phyloP scores from a whole-genome alignment of 768 basidiomycete species.

The Gloeopeniophorella convolvens region DNA sequence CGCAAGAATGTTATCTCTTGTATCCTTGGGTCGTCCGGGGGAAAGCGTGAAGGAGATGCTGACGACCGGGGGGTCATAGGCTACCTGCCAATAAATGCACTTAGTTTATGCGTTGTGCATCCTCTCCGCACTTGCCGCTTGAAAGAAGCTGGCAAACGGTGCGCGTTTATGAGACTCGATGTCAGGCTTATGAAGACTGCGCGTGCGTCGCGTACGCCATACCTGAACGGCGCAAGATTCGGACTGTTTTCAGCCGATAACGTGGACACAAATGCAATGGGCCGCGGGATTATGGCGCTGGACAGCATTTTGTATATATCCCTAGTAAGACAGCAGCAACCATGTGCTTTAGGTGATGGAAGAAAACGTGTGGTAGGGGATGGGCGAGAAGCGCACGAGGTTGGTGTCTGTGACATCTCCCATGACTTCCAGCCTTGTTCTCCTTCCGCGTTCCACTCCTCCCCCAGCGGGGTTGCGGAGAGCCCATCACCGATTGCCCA shows the following conservation, averaged over 20 bases:
- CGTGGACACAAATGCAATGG: conserved; percentile 62
- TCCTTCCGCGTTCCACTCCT: conserved; percentile 30
- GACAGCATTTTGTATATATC: conserved; percentile 46
- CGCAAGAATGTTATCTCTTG: conserved; percentile 54
- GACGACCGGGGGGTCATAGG: conserved; percentile 60
- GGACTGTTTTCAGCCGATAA: conserved; percentile 41
- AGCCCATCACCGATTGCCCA: conserved; percentile 41
- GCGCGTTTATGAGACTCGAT: conserved; percentile 29
- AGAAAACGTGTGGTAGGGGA: conserved; percentile 17
- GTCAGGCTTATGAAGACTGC: conserved; percentile 18
- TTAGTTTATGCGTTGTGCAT: conserved; percentile 5
- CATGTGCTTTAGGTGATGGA: conserved; percentile 18
- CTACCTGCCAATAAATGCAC: conserved; percentile 34
- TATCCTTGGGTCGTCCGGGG: conserved; percentile 47
- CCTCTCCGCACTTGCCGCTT: conserved; percentile 15
- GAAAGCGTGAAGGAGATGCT: conserved; percentile 52
- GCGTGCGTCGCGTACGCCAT: conserved; percentile 3
- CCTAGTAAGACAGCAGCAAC: conserved; percentile 19
- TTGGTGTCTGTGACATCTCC: conserved; percentile 26
- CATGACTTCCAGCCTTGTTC: conserved; percentile 36
- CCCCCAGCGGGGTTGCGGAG: conserved; percentile 20
- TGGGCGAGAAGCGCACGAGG: conserved; percentile 13
- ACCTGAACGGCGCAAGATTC: conserved; percentile 69
- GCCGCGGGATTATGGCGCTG: conserved; percentile 56
- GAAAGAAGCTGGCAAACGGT: conserved; percentile 19